Conservation (phyloP, 2,329 filamentous ascomycete species). For the Chaetoscypha palmicola region DNA sequence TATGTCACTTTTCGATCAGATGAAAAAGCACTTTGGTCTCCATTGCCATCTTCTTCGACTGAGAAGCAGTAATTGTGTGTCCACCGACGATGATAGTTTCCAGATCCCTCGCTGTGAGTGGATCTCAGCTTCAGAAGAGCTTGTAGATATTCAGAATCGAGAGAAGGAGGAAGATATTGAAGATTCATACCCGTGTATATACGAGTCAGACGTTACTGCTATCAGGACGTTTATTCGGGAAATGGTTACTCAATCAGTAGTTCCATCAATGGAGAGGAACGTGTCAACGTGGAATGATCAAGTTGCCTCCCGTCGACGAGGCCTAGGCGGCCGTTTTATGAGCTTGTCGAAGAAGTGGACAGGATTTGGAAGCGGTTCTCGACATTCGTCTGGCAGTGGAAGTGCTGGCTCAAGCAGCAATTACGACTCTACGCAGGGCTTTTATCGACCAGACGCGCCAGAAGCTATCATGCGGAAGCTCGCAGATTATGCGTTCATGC, state of each 20-base stretch:
- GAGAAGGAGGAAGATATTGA: slow-evolving; percentile 65
- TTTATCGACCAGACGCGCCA: slow-evolving; percentile 74
- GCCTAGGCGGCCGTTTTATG: slow-evolving; percentile 88
- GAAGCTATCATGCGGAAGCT: slow-evolving; percentile 91
- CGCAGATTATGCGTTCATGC: slow-evolving; percentile 93
- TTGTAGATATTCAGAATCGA: slow-evolving; percentile 63
- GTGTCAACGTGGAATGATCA: slow-evolving; percentile 95
- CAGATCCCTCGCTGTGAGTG: slow-evolving; percentile 77
- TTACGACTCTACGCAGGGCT: slow-evolving; percentile 71
- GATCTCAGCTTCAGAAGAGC: slow-evolving; percentile 80
- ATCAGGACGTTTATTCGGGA: slow-evolving; percentile 87
- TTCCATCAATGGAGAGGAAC: slow-evolving; percentile 93
- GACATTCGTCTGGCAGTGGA: slow-evolving; percentile 31
- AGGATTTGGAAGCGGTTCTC: slow-evolving; percentile 59
- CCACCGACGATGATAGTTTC: slow-evolving; percentile 86
- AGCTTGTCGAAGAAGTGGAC: slow-evolving; percentile 87
- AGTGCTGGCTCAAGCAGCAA: slow-evolving; percentile 51
- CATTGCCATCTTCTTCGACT: slow-evolving; percentile 89
- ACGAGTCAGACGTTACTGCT: slow-evolving; percentile 84
- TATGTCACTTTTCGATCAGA: slow-evolving; percentile 88
- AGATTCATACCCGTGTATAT: slow-evolving; percentile 70
- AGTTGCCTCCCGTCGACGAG: slow-evolving; percentile 81
- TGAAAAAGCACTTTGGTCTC: slow-evolving; percentile 96
- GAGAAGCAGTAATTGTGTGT: slow-evolving; percentile 74
- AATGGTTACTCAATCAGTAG: slow-evolving; percentile 88